Conservation (phyloP, 805 yeast genomes). For the Cyberlindnera euphorbiiphila region DNA sequence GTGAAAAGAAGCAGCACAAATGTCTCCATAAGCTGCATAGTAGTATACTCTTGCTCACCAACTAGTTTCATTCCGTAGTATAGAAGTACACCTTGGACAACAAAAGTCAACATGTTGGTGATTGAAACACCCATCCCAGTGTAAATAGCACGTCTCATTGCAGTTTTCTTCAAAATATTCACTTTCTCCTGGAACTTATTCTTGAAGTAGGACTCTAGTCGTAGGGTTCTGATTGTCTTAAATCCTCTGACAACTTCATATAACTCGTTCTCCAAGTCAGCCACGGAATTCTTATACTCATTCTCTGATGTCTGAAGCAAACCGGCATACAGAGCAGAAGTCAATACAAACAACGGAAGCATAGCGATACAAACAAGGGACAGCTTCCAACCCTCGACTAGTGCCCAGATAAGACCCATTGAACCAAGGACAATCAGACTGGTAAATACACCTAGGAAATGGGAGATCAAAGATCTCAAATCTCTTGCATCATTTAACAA, state of each 20-base stretch:
- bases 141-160: slow-evolving; percentile 48
- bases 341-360: slow-evolving; percentile 55
- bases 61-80: slow-evolving; percentile 80
- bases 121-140: slow-evolving; percentile 68
- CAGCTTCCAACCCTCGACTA: slow-evolving; percentile 79
- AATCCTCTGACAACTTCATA: slow-evolving; percentile 55
- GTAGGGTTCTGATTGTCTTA: slow-evolving; percentile 58
- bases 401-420: slow-evolving; percentile 74
- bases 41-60: slow-evolving; percentile 49
- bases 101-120: slow-evolving; percentile 47
- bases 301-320: slow-evolving; percentile 55
- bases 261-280: slow-evolving; percentile 46
- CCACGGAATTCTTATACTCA: slow-evolving; percentile 52
- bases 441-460: slow-evolving; percentile 51
- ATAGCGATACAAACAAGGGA: slow-evolving; percentile 78
- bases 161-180: slow-evolving; percentile 33
- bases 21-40: slow-evolving; percentile 60
- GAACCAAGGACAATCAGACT: slow-evolving; percentile 51
- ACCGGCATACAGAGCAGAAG: slow-evolving; percentile 50
- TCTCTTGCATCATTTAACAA: slow-evolving; percentile 82
- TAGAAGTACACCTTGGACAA: slow-evolving; percentile 68
- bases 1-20: slow-evolving; percentile 73
- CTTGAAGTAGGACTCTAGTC: slow-evolving; percentile 47
- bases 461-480: slow-evolving; percentile 58
- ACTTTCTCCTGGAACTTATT: slow-evolving; percentile 33